Conservation (phyloP, 2,329 filamentous ascomycete genomes). For the Orbilia blumenaviensis region DNA sequence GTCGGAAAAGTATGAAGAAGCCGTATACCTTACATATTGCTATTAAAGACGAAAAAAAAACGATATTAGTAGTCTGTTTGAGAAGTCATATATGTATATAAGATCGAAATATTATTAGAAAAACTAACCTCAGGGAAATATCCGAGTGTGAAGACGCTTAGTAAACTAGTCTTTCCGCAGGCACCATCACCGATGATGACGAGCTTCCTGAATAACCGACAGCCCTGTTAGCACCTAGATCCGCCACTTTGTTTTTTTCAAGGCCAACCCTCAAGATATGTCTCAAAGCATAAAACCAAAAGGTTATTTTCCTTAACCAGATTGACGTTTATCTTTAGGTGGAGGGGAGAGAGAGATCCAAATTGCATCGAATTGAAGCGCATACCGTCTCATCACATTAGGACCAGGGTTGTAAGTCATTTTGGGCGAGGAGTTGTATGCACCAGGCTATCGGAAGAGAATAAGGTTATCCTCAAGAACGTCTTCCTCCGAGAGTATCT, state of each 20-base stretch:
- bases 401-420: constrained; percentile 65
- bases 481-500: not conserved
- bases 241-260: not conserved
- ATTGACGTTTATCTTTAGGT: too few species aligned
- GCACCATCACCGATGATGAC: constrained; percentile 98
- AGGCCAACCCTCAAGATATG: not conserved
- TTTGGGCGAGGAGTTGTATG: constrained; percentile 10
- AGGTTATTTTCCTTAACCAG: not conserved
- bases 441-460: not conserved
- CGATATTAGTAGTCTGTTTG: constrained; percentile 48
- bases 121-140: constrained; percentile 93
- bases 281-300: not conserved
- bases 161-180: constrained; percentile 95
- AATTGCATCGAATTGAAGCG: constrained; percentile 35
- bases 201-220: constrained; percentile 74
- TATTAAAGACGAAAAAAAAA: constrained; percentile 2
- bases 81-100: constrained; percentile 23
- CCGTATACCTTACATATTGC: constrained; percentile 45
- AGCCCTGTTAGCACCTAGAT: constrained; percentile 19
- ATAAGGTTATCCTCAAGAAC: not conserved
- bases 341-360: too few species aligned
- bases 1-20: not conserved
- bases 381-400: constrained; percentile 74
- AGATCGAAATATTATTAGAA: not conserved
- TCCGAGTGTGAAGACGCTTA: constrained; percentile 96